Evolutionary conservation across 352 stramenopile genomes (phyloP).

Genomic region (Peronospora farinosa): DNA sequence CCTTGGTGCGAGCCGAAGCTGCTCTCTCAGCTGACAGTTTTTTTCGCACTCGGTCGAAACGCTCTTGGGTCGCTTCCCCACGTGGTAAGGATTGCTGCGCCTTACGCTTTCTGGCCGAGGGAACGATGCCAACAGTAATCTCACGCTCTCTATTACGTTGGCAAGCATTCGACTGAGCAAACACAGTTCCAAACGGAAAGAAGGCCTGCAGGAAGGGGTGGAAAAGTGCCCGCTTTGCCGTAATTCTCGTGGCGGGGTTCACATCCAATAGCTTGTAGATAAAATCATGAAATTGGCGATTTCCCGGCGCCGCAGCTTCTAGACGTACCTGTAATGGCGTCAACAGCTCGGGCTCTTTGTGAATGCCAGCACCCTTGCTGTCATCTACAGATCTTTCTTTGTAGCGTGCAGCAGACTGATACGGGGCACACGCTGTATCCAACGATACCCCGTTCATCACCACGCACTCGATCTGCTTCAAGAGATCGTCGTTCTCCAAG

Average conservation of each 20-base stretch:
- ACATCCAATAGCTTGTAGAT: slow-evolving; percentile 45
- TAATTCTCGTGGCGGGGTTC: slow-evolving; percentile 38
- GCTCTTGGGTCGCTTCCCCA: slow-evolving; percentile 6
- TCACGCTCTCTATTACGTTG: slow-evolving; percentile 4
- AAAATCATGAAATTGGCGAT: slow-evolving; percentile 44
- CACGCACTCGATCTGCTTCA: slow-evolving; percentile 40
- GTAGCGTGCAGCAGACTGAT: slow-evolving; percentile 29
- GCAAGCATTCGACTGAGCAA: slow-evolving; percentile 18
- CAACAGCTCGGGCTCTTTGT: slow-evolving; percentile 5
- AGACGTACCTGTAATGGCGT: slow-evolving; percentile 24
- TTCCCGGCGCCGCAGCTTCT: slow-evolving; percentile 25
- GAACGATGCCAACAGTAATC: background rate
- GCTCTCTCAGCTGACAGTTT: slow-evolving; percentile 10
- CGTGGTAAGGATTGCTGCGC: slow-evolving; percentile 3
- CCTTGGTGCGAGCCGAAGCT: slow-evolving; percentile 24
- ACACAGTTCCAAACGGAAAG: slow-evolving; percentile 62
- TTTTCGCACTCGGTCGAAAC: slow-evolving; percentile 12
- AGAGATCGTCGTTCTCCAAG: slow-evolving; percentile 33
- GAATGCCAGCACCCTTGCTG: slow-evolving; percentile 6
- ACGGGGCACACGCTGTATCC: slow-evolving; percentile 17
- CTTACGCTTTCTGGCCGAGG: slow-evolving; percentile 18
- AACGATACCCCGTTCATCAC: slow-evolving; percentile 29
- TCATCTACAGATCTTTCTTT: slow-evolving; percentile 2
- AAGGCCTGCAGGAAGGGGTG: slow-evolving; percentile 66
- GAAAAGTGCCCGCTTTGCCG: slow-evolving; percentile 45